Conservation (phyloP, 805 yeast species). For the Yarrowia sp. region DNA sequence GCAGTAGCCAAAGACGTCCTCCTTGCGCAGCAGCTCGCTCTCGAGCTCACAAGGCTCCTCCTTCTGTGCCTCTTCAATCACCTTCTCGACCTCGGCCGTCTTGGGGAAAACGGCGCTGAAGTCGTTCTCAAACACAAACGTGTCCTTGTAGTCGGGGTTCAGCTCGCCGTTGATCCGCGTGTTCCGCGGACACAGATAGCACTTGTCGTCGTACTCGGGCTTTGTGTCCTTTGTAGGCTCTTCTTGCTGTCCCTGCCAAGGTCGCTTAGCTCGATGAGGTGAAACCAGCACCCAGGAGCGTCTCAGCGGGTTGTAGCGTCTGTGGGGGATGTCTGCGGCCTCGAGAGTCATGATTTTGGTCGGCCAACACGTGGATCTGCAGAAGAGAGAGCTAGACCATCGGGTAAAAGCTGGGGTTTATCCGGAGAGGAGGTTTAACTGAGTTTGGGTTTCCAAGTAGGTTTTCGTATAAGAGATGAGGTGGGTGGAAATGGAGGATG, state of each 20-base stretch:
- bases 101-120: slow-evolving; percentile 60
- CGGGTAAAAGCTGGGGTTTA: slow-evolving; percentile 21
- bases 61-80: slow-evolving; percentile 26
- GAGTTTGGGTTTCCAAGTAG: background rate
- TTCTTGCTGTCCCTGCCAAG: slow-evolving; percentile 79
- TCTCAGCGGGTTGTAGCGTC: slow-evolving; percentile 68
- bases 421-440: slow-evolving; percentile 3
- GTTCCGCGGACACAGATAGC: slow-evolving; percentile 74
- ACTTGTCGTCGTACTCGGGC: slow-evolving; percentile 60
- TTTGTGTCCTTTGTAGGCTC: slow-evolving; percentile 43
- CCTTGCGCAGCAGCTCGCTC: slow-evolving; percentile 49
- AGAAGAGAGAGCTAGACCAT: background rate
- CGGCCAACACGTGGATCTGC: background rate
- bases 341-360: background rate
- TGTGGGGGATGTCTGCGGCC: slow-evolving; percentile 56
- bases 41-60: slow-evolving; percentile 37
- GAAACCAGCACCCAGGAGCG: slow-evolving; percentile 68
- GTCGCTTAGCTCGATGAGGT: slow-evolving; percentile 74
- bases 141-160: slow-evolving; percentile 57
- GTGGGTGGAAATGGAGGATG: too few species aligned
- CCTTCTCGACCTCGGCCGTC: slow-evolving; percentile 21
- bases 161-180: slow-evolving; percentile 57
- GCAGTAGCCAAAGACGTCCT: slow-evolving; percentile 65
- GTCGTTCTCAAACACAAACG: slow-evolving; percentile 65
- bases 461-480: too few species aligned